Evolutionary conservation across 129 eudicot species (phyloP).

Genomic region (Mikania micrantha): DNA sequence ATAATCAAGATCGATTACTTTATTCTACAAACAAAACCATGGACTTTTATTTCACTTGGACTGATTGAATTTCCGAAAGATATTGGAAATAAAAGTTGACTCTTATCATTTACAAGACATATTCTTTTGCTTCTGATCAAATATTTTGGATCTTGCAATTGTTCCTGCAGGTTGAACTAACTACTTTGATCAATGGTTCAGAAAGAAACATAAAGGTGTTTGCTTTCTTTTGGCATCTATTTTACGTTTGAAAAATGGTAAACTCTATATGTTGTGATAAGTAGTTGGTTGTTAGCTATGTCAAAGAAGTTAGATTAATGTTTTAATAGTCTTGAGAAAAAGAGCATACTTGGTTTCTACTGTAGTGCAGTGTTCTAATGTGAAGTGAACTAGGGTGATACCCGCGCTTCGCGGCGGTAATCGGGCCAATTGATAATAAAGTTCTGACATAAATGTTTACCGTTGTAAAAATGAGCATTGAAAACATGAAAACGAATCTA

Average conservation of each 20-base stretch:
- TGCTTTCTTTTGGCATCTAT: background rate
- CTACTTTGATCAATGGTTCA: background rate
- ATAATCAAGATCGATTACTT: background rate
- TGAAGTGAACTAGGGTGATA: too few relatives aligned
- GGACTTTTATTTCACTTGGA: background rate
- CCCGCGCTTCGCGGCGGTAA: too few relatives aligned
- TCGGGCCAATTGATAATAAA: too few relatives aligned
- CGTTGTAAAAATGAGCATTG: too few relatives aligned
- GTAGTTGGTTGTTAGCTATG: background rate
- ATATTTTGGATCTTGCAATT: background rate
- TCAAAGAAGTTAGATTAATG: background rate
- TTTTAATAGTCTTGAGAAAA: background rate
- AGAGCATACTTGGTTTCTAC: too few relatives aligned
- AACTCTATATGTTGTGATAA: background rate
- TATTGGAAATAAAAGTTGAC: background rate
- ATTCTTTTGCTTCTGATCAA: background rate
- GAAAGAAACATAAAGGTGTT: background rate
- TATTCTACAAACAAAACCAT: background rate
- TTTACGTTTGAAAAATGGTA: background rate
- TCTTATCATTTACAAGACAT: background rate
- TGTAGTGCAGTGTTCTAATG: background rate
- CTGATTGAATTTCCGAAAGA: background rate
- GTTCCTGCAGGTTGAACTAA: background rate
- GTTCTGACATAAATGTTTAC: too few relatives aligned
- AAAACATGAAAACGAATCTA: too few relatives aligned